These are phyloP conservation scores for Talaromyces sp. DNA, from an alignment of 2,329 filamentous ascomycete species.

Conservation along the genomic window DNA sequence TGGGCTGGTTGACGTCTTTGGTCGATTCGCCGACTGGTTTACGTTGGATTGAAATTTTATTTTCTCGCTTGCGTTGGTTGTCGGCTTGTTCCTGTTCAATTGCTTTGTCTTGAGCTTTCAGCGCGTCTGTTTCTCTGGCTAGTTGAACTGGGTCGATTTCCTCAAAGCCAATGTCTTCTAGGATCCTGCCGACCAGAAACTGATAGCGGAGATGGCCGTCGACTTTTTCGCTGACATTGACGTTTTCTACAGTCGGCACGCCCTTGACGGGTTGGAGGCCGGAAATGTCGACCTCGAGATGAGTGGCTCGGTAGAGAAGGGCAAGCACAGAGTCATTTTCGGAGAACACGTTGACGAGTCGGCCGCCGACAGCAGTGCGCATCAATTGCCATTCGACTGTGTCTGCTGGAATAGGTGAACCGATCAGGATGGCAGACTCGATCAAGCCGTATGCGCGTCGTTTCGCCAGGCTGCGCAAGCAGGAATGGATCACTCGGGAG, in stretches of 20 bases:
- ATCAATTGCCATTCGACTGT: conserved; percentile 68
- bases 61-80: conserved; percentile 25
- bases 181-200: conserved; percentile 59
- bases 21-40: neutral
- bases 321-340: conserved; percentile 82
- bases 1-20: neutral
- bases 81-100: conserved; percentile 30
- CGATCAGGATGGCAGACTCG: conserved; percentile 77
- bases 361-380: conserved; percentile 70
- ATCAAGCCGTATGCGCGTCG: conserved; percentile 76
- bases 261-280: conserved; percentile 68
- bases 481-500: conserved; percentile 75
- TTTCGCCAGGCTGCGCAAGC: conserved; percentile 69
- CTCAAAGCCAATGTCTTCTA: conserved; percentile 64
- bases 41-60: conserved; percentile 7
- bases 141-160: conserved; percentile 50
- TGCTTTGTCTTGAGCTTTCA: conserved; percentile 32
- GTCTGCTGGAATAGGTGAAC: conserved; percentile 69
- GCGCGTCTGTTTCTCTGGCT: conserved; percentile 36
- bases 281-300: conserved; percentile 74
- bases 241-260: conserved; percentile 52
- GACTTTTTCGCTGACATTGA: conserved; percentile 60
- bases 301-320: conserved; percentile 80
- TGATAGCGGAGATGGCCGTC: conserved; percentile 67
- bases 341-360: conserved; percentile 82